Base-by-base conservation (phyloP, 2,329 filamentous ascomycete genomes). In the Hirsutella minnesotensis region DNA sequence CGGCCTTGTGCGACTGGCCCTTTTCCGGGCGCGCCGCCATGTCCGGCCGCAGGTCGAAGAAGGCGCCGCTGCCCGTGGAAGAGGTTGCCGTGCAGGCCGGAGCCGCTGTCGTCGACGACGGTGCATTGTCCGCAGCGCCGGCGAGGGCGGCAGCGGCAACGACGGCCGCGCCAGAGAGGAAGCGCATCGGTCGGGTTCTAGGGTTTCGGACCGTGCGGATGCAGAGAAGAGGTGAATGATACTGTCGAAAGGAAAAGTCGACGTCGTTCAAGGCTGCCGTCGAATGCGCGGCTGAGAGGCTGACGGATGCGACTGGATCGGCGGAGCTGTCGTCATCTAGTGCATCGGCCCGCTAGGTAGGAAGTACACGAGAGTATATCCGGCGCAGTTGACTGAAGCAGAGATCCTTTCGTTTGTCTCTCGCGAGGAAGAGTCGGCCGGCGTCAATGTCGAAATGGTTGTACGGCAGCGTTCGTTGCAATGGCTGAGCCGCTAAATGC, bases 11-110 rank as follows among this genome's bases (percentile, higher is more conserved):
- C 13, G 64, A 55, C 51, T 70, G 72, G 5, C 62, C 67, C 38
- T 72, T 65, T 19, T 64, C 59, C 4, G 63, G 56, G 15, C 57
- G 53, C 22, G 69, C 56, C 24, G 73, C 75, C 30, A 63, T 72
- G 50, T 77, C 74, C 3, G 72, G 69, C 21, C 74, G 67, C 40
- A 79, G 61, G 48, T 79, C 75, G 56, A 73, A 79, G 60, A 77
- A 79, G 27, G 73, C 69, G 42, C 75, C 75, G 45, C 63, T 70
- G 48, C 71, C 73, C 33, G 66, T 69, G 3, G 70, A 69, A 10
- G 73, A 72, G 8, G 72, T 70, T 1, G 75, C 75, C 8, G 75
- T 78, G 53, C 75, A 79, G 27, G 69, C 65, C 21, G 68, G 68
- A 9, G 60, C 61, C 22, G 27, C n/a, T 15, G 35, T 43, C 22